A percentile compares a stretch with the other conserved stretches of the same genome.
Evolutionary conservation across 2,329 filamentous ascomycete species (phyloP).

Genomic region (Xylariales sp.): DNA sequence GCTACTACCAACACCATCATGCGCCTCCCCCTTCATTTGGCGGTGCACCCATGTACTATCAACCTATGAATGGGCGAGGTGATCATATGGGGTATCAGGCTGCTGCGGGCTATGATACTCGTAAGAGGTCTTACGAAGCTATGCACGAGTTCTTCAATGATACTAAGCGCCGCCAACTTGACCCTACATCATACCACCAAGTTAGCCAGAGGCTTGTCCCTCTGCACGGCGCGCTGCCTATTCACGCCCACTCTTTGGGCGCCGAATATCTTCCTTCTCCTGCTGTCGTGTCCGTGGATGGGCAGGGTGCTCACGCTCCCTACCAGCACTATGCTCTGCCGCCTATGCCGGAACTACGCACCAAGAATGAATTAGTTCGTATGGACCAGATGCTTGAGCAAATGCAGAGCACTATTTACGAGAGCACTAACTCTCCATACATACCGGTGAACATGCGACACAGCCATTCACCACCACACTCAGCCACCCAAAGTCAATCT

Average conservation of each 20-base stretch:
- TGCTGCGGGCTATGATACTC: slow-evolving; percentile 68
- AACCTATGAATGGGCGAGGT: slow-evolving; percentile 65
- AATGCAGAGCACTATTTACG: slow-evolving; percentile 95
- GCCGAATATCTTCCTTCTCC: slow-evolving; percentile 67
- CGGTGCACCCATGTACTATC: slow-evolving; percentile 82
- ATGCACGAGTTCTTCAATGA: slow-evolving; percentile 95
- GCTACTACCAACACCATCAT: slow-evolving; percentile 70
- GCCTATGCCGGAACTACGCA: slow-evolving; percentile 86
- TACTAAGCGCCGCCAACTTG: slow-evolving; percentile 90
- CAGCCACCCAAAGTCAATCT: slow-evolving; percentile 50
- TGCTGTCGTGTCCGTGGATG: slow-evolving; percentile 67
- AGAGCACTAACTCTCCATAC: slow-evolving; percentile 83
- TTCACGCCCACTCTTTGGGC: slow-evolving; percentile 65
- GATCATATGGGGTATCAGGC: slow-evolving; percentile 74
- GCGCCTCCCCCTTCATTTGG: slow-evolving; percentile 66
- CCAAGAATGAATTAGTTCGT: slow-evolving; percentile 92
- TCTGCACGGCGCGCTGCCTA: slow-evolving; percentile 76
- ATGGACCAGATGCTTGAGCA: slow-evolving; percentile 96
- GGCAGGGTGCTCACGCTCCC: slow-evolving; percentile 63
- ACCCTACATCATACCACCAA: slow-evolving; percentile 88
- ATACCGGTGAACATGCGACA: slow-evolving; percentile 66
- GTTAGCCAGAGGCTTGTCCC: slow-evolving; percentile 90
- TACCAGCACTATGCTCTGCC: slow-evolving; percentile 87
- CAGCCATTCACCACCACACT: slow-evolving; percentile 61
- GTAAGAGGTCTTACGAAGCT: slow-evolving; percentile 87